Conservation (phyloP, 805 yeast genomes). For the Torulaspora franciscae region DNA sequence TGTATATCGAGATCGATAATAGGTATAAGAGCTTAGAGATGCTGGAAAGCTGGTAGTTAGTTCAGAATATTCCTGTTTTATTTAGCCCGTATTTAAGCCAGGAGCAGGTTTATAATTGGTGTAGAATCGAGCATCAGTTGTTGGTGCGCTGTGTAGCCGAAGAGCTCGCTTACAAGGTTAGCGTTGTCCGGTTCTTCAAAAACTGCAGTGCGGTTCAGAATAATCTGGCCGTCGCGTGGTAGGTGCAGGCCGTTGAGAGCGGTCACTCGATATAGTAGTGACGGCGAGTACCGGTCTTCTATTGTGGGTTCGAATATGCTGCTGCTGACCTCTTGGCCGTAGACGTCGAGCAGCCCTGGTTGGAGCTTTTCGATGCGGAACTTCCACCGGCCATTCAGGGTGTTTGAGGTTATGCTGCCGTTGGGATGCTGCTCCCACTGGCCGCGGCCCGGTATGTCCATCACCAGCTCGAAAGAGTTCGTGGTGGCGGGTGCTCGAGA, state of each 20-base stretch:
- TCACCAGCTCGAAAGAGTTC: slow-evolving; percentile 27
- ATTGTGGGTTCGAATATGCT: slow-evolving; percentile 18
- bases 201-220: slow-evolving; percentile 6
- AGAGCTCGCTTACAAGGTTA: slow-evolving; percentile 7
- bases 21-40: neutral
- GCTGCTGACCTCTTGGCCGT: slow-evolving; percentile 35
- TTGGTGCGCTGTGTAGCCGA: slow-evolving; percentile 21
- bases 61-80: neutral
- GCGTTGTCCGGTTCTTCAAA: slow-evolving; percentile 3
- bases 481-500: slow-evolving; percentile 26
- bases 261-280: slow-evolving; percentile 19
- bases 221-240: slow-evolving; percentile 9
- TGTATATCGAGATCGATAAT: neutral
- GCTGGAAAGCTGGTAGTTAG: neutral
- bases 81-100: slow-evolving; percentile 7
- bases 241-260: slow-evolving; percentile 24
- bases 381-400: slow-evolving; percentile 43
- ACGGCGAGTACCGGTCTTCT: slow-evolving; percentile 11
- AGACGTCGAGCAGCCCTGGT: slow-evolving; percentile 40
- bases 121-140: slow-evolving; percentile 28
- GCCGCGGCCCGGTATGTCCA: slow-evolving; percentile 23
- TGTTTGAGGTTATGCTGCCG: slow-evolving; percentile 16
- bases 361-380: slow-evolving; percentile 44
- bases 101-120: slow-evolving; percentile 25
- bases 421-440: slow-evolving; percentile 4